These are phyloP conservation scores for Aristolochia californica DNA, from an alignment of 164 flowering plant genomes.

Conservation along the genomic window DNA sequence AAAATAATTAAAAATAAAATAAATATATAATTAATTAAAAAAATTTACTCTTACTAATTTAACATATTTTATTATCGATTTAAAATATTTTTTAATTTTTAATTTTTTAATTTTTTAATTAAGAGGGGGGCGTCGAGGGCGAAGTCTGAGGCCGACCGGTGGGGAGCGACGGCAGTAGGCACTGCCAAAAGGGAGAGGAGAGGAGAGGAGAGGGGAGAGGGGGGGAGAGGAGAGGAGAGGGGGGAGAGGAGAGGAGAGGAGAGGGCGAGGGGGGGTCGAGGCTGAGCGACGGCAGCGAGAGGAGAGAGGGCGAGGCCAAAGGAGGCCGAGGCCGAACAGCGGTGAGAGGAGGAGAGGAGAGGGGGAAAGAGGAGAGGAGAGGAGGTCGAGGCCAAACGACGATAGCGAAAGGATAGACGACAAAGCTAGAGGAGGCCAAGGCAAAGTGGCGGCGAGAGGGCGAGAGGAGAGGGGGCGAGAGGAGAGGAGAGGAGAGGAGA, in stretches of 20 bases:
- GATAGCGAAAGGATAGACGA: background rate
- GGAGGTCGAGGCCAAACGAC: background rate
- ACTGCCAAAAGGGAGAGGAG: background rate
- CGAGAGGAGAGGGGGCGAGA: background rate
- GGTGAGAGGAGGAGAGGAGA: background rate
- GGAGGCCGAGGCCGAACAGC: background rate
- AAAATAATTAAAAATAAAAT: too few species aligned
- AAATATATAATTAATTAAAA: too few species aligned
- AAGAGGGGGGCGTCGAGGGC: too few species aligned
- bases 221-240: background rate
- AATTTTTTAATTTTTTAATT: too few species aligned
- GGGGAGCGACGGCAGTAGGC: too few species aligned
- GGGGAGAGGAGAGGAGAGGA: background rate
- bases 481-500: background rate
- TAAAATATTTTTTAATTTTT: too few species aligned
- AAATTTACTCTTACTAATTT: too few species aligned
- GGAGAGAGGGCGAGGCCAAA: background rate
- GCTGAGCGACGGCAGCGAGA: background rate
- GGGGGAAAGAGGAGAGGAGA: background rate
- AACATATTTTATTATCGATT: too few species aligned
- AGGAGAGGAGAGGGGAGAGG: background rate
- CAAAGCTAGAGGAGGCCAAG: background rate
- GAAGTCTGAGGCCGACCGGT: too few species aligned
- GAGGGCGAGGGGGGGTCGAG: background rate
- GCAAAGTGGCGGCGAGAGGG: too few species aligned